Evolutionary conservation across 2,329 filamentous ascomycete genomes (phyloP), one percentile per base, ranked within the genome.

Genomic region (Cordyceps javanica): DNA sequence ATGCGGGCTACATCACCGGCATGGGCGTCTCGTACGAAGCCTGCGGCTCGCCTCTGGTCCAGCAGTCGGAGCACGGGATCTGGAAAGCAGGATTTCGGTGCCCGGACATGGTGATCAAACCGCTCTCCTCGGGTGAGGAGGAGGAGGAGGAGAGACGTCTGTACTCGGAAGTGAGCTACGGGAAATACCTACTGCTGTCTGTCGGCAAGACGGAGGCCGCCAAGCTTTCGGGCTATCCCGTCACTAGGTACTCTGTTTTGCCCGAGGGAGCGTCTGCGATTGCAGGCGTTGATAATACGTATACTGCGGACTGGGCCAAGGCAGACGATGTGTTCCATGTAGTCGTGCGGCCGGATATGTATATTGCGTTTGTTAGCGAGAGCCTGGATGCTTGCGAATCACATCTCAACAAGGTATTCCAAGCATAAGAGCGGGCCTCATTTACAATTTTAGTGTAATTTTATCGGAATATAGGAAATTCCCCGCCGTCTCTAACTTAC

Each of bases 1-100:
- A 78, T 44, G 75, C 77, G 0, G 76, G 72, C 1, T 79, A 76
- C 59, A 79, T 79, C 46, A 78, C 76, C 6, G 75, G 70, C 51
- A 74, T 77, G 75, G 75, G 75, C 5, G 72, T 77, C 2, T 66
- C 71, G 7, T 77, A 77, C 61, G 63, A 68, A 7, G 67, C 61
- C 3, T 59, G 69, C 32, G 65, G 60, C 19, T 75, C 73, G 8
- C 67, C 70, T 16, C 63, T 74, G 4, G 65, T 76, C 19, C 56
- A 60, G 5, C 64, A 67, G 14, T 73, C 71, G 2, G 61, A 66
- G 48, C 61, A 61, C 14, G 70, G 68, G 16, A 64, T 75, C 41
- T 76, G 69, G 71, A 72, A 65, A 36, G 72, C 71, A 4, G 73
- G 73, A 10, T 65, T 67, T 23, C 64, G 71, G 28, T 75, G 72